A percentile compares a stretch with the other conserved stretches of the same genome.
Evolutionary conservation across 192 early-diverging fungal species (phyloP).

Genomic region (Radiomyces spectabilis): DNA sequence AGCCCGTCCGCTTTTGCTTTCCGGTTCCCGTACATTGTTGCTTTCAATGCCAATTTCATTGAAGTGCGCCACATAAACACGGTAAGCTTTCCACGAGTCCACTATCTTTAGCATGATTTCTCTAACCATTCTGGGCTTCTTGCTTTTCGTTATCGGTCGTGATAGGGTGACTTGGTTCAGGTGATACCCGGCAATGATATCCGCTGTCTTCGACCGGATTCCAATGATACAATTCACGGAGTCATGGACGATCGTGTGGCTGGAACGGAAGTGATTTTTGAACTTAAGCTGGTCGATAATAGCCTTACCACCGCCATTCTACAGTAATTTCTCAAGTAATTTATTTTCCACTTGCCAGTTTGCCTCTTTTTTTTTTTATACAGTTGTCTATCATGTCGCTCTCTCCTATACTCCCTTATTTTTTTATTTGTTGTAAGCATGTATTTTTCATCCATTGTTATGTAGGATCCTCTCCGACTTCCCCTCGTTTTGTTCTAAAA

Average conservation of each 20-base stretch:
- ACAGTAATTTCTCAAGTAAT: no score
- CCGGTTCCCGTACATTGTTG: constrained; percentile 78
- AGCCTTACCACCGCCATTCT: no score
- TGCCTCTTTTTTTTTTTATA: no score
- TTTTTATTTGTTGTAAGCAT: no score
- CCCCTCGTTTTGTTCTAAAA: no score
- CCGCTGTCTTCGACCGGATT: constrained; percentile 16
- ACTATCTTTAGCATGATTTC: no score
- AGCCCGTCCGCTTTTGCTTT: constrained; percentile 78
- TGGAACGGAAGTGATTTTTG: constrained; percentile 12
- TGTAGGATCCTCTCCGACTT: no score
- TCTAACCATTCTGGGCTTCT: no score
- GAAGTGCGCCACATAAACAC: constrained; percentile 82
- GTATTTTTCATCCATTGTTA: no score
- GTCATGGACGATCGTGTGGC: constrained; percentile 14
- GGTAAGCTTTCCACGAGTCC: constrained; percentile 55
- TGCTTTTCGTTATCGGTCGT: background rate
- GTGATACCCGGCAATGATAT: constrained; percentile 20
- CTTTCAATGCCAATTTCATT: constrained; percentile 86
- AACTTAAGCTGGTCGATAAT: constrained; percentile 14
- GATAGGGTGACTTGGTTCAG: constrained; percentile 18
- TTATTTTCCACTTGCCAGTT: no score
- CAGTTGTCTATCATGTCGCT: no score
- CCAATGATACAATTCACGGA: constrained; percentile 15
- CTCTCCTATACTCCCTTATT: no score